These are phyloP conservation scores for Helicocarpus griseus DNA, from an alignment of 2,329 filamentous ascomycete species.

Conservation along the genomic window DNA sequence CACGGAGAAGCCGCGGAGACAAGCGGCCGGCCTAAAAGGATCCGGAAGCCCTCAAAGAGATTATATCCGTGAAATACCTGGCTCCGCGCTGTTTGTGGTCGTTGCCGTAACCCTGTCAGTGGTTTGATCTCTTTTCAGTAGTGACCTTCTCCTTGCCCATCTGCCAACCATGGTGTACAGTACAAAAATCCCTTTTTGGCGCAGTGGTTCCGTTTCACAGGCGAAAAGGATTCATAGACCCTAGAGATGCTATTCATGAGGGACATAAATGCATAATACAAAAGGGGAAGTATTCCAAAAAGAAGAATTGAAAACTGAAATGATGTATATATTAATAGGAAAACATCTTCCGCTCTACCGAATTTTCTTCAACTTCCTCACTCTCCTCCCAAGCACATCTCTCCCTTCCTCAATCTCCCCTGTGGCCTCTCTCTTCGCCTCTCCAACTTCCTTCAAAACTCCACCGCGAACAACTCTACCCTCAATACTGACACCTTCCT, in stretches of 20 bases:
- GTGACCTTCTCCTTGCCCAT: no score
- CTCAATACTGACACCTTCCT: slow-evolving; percentile 92
- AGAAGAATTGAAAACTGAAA: slow-evolving; percentile 7
- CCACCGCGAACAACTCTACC: slow-evolving; percentile 74
- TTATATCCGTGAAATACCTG: no score
- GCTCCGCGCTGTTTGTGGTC: no score
- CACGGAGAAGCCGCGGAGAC: neutral
- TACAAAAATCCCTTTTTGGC: no score
- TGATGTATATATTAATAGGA: neutral
- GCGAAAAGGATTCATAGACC: no score
- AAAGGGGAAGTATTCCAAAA: slow-evolving; percentile 10
- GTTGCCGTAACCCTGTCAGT: no score
- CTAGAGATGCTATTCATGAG: no score
- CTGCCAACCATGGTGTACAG: no score
- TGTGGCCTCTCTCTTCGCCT: slow-evolving; percentile 87
- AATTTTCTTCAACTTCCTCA: slow-evolving; percentile 38
- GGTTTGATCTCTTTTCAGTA: no score
- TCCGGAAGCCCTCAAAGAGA: neutral
- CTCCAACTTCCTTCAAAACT: slow-evolving; percentile 72
- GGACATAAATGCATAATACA: no score
- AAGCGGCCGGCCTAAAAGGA: neutral
- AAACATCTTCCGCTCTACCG: slow-evolving; percentile 15
- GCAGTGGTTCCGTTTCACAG: no score
- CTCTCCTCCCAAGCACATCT: slow-evolving; percentile 79
- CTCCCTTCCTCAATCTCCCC: slow-evolving; percentile 85